Evolutionary conservation across 2,329 filamentous ascomycete genomes (phyloP), one percentile per base, ranked within the genome.

Genomic region (Camillea tinctor): DNA sequence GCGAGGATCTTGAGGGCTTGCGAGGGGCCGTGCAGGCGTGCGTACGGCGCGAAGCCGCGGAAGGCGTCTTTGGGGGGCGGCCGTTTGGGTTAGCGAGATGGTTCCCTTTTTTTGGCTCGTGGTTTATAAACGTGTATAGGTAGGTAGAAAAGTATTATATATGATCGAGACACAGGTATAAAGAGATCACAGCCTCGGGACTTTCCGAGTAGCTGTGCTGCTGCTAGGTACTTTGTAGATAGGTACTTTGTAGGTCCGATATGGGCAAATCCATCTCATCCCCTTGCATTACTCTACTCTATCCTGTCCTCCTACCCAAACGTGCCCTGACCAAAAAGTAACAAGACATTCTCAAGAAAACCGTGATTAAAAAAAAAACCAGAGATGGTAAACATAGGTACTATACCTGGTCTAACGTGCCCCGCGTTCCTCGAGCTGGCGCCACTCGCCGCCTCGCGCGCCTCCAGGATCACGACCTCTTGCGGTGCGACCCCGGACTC

Each of bases 1-100:
- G 72, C 73, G 40, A 80, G 74, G 56, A 81, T 79, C 62, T 80
- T 79, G 21, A 78, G 70, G 1, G 79, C 79, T 65, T 80, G 77
- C 22, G 76, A 74, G 0, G 66, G 59, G 4, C 79, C 80, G 58
- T 80, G 78, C 11, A 79, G 65, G 15, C 73, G 68, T 15, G 73
- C 60, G 64, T 81, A 81, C 13, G 75, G 75, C 44, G 71, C 73
- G 64, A 80, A 82, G 0, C 80, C 80, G 9, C 80, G 74, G 63
- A 82, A 82, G 0, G 80, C 79, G 63, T 81, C 73, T 30, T 30
- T n/a, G n/a, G 26, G 26, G 26, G 13, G 3, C 26, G 26, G 26
- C 13, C 26, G 26, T 11, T 30, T 30, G 26, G 3, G 26, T 30
- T 60, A 21, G 22, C 36, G 17, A n/a, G 36, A 44, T 17, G 13